These are phyloP conservation scores for Sporothrix brunneoviolacea DNA, from an alignment of 2,329 filamentous ascomycete genomes.

Conservation along the genomic window DNA sequence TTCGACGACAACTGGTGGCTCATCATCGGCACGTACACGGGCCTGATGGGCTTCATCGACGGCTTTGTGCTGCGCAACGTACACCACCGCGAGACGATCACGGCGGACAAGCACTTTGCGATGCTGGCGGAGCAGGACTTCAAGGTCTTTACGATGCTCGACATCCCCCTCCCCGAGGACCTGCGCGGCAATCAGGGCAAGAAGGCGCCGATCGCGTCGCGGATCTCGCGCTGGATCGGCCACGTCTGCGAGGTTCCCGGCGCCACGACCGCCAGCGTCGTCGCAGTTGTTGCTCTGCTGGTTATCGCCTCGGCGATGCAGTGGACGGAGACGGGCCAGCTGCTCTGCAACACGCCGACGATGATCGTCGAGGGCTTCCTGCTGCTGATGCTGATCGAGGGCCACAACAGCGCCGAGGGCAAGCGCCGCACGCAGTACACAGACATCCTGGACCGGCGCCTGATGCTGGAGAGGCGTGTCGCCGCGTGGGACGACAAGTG, in stretches of 20 bases:
- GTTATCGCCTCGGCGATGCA: constrained; percentile 21
- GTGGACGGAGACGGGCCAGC: constrained; percentile 26
- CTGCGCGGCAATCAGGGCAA: neutral
- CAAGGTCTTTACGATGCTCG: constrained; percentile 19
- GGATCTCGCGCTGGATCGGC: constrained; percentile 21
- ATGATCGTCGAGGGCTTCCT: constrained; percentile 26
- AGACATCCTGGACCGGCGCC: constrained; percentile 22
- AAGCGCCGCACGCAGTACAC: constrained; percentile 22
- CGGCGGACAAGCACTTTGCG: constrained; percentile 22
- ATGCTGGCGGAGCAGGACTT: constrained; percentile 18
- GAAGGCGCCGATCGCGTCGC: constrained; percentile 16
- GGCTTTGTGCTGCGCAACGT: constrained; percentile 40
- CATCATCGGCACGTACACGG: constrained; percentile 41
- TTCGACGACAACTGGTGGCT: constrained; percentile 41
- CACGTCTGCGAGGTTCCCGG: constrained; percentile 16
- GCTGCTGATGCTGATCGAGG: constrained; percentile 22
- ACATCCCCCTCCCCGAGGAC: constrained; percentile 17
- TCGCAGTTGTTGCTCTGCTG: constrained; percentile 19
- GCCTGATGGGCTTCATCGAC: constrained; percentile 38
- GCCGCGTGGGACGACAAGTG: constrained; percentile 15
- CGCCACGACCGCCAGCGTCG: constrained; percentile 19
- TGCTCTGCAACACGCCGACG: constrained; percentile 27
- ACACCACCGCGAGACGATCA: constrained; percentile 24
- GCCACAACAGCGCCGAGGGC: constrained; percentile 22
- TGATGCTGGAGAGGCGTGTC: constrained; percentile 21